phyloP scores from a whole-genome alignment of 345 rosid genomes.

The Excoecaria agallocha region DNA sequence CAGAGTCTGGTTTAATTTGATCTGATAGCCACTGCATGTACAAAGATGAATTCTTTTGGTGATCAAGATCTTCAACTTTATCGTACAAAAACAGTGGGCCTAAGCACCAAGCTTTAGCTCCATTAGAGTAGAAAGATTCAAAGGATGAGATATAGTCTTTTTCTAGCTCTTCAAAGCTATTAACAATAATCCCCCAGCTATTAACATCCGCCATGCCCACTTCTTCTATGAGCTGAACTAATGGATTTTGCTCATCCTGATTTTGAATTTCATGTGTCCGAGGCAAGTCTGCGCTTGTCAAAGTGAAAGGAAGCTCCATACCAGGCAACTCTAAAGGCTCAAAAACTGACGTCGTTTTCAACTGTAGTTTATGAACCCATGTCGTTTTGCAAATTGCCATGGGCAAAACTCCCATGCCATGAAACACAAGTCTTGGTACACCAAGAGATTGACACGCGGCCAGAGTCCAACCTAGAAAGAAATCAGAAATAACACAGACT shows the following conservation, averaged over 20 bases:
- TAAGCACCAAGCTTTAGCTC: constrained; percentile 28
- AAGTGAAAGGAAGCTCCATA: constrained; percentile 17
- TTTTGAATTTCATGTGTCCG: not conserved
- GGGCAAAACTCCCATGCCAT: constrained; percentile 26
- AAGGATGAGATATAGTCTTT: constrained; percentile 10
- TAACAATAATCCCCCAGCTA: constrained; percentile 26
- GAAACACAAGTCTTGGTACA: constrained; percentile 20
- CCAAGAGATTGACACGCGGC: constrained; percentile 9
- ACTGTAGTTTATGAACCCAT: not conserved
- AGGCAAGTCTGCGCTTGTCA: constrained; percentile 15
- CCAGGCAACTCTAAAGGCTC: constrained; percentile 14
- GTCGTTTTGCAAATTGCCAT: constrained; percentile 17
- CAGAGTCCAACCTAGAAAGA: constrained; percentile 30
- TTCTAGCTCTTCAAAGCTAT: constrained; percentile 29
- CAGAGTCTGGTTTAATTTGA: constrained; percentile 1
- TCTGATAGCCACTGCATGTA: constrained; percentile 14
- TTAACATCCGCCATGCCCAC: constrained; percentile 16
- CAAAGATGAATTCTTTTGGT: not conserved
- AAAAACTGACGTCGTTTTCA: not conserved
- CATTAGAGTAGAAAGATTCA: constrained; percentile 19
- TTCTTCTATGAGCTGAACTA: constrained; percentile 1
- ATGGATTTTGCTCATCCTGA: not conserved
- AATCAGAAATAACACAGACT: constrained; percentile 21
- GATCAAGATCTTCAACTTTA: not conserved
- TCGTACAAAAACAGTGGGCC: constrained; percentile 22